These are phyloP conservation scores for Trametes villosa DNA, from an alignment of 768 basidiomycete species.

Conservation along the genomic window DNA sequence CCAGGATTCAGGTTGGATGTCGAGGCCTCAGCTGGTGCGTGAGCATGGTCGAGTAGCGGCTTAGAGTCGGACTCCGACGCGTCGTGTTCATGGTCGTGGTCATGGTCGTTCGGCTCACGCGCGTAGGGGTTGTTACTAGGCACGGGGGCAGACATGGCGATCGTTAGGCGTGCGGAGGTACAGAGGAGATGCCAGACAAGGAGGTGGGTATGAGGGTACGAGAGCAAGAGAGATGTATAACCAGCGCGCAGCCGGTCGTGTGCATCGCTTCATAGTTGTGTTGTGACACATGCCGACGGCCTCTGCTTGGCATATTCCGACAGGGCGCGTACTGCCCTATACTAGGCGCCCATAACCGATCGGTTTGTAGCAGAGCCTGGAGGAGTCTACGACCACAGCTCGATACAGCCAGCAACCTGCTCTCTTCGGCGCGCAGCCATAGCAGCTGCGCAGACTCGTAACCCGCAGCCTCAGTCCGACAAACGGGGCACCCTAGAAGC, in stretches of 20 bases:
- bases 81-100: slow-evolving; percentile 22
- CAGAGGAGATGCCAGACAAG: not conserved
- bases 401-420: not conserved
- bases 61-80: slow-evolving; percentile 18
- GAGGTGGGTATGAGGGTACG: not conserved
- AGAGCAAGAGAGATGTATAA: not conserved
- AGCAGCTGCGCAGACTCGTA: not conserved
- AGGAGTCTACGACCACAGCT: not conserved
- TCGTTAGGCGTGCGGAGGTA: slow-evolving; percentile 4
- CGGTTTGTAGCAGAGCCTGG: too few relatives aligned
- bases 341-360: slow-evolving; percentile 2
- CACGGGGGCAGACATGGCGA: slow-evolving; percentile 12
- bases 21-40: not conserved
- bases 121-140: slow-evolving; percentile 13
- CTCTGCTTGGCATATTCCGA: slow-evolving; percentile 9
- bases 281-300: slow-evolving; percentile 13
- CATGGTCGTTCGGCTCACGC: slow-evolving; percentile 17
- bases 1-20: slow-evolving; percentile 1
- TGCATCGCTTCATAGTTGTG: slow-evolving; percentile 14
- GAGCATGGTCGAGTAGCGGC: slow-evolving; percentile 9
- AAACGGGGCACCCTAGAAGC: not conserved
- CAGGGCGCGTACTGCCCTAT: slow-evolving; percentile 5
- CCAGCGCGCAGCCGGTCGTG: slow-evolving; percentile 2
- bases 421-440: not conserved
- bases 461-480: not conserved